A percentile compares a stretch with the other conserved stretches of the same genome.
Evolutionary conservation across 2,329 filamentous ascomycete genomes (phyloP).

Genomic region (Exophiala sp.): DNA sequence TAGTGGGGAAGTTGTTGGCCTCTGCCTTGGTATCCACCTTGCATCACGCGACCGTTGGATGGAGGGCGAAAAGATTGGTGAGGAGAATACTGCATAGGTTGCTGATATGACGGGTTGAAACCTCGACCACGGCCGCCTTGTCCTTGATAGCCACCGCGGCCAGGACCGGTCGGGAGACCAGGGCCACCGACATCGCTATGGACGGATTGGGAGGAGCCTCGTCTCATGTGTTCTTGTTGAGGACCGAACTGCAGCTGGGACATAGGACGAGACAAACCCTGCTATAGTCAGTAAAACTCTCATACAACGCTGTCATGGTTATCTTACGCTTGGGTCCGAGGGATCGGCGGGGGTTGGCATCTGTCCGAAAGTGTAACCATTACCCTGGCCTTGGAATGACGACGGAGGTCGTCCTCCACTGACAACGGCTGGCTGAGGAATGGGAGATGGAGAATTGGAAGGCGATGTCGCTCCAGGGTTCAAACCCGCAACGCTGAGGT

Average conservation of each 20-base stretch:
- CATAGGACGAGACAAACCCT: constrained; percentile 68
- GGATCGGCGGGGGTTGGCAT: constrained; percentile 62
- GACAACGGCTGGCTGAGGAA: constrained; percentile 78
- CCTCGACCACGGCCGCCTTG: constrained; percentile 57
- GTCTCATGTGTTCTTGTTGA: constrained; percentile 71
- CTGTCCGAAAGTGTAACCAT: constrained; percentile 76
- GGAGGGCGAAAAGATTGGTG: constrained; percentile 50
- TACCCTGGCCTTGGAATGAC: constrained; percentile 65
- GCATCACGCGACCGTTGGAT: constrained; percentile 51
- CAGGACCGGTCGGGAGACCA: constrained; percentile 49
- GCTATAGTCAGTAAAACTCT: constrained; percentile 17
- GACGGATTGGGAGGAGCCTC: constrained; percentile 79
- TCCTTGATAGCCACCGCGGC: constrained; percentile 53
- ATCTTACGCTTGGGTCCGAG: constrained; percentile 65
- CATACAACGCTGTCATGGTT: neutral
- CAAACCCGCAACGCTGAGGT: constrained; percentile 25
- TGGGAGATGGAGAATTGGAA: constrained; percentile 84
- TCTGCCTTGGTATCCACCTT: constrained; percentile 45
- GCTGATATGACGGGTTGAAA: constrained; percentile 52
- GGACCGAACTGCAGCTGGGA: constrained; percentile 60
- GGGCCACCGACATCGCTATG: constrained; percentile 69
- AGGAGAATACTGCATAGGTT: constrained; percentile 54
- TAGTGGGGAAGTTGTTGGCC: constrained; percentile 44
- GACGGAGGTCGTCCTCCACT: constrained; percentile 82
- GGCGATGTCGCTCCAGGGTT: constrained; percentile 78